phyloP scores from a whole-genome alignment of 257 asterid species.

The Solanum stenotomum region DNA sequence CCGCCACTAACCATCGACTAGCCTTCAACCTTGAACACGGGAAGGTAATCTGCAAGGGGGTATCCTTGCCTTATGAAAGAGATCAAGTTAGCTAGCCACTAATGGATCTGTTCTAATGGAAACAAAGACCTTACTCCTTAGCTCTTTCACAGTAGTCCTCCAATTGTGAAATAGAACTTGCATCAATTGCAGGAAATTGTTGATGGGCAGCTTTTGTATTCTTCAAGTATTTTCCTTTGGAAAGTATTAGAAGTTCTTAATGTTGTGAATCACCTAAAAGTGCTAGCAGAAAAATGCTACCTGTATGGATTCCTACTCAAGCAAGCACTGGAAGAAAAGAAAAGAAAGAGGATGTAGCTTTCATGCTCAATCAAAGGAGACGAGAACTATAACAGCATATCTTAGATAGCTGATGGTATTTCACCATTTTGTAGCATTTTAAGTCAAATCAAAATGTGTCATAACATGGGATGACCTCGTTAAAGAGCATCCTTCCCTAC shows the following conservation, averaged over 20 bases:
- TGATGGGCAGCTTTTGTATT: background rate
- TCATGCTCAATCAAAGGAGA: background rate
- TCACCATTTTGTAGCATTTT: background rate
- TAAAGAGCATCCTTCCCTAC: conserved; percentile 30
- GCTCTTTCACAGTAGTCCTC: background rate
- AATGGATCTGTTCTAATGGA: background rate
- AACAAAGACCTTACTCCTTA: background rate
- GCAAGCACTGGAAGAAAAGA: background rate
- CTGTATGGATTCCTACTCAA: background rate
- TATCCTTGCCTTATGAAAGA: background rate
- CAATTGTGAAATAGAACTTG: background rate
- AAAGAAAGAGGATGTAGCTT: background rate
- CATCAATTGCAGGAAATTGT: background rate
- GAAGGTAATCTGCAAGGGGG: background rate
- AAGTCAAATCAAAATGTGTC: background rate
- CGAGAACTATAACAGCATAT: background rate
- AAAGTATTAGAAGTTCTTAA: background rate
- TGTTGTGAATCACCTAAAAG: background rate
- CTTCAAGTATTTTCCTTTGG: background rate
- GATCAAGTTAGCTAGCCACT: background rate
- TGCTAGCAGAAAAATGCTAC: background rate
- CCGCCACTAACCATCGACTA: background rate
- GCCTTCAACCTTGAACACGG: background rate
- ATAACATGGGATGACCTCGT: background rate
- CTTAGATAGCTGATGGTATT: background rate